These are phyloP conservation scores for slime mould (Dictyostelium discoideum) DNA, from an alignment of 78 protist species.

Conservation along the genomic window dicty_2.7 NC_007088.5:6438001-6438500, in stretches of 20 bases:
- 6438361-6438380: conserved; percentile 67
- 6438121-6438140: background rate
- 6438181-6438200: conserved; percentile 24
- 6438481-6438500: conserved; percentile 64
- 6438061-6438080: conserved; percentile 14
- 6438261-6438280: conserved; percentile 93
- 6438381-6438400: conserved; percentile 88
- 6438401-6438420: conserved; percentile 92
- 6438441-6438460: conserved; percentile 93
- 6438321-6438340: conserved; percentile 75
- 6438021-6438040: background rate
- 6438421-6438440: conserved; percentile 91
- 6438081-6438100: background rate
- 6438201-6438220: conserved; percentile 86
- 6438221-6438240: conserved; percentile 93
- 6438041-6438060: background rate
- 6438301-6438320: conserved; percentile 65
- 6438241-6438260: conserved; percentile 84
- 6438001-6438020: background rate
- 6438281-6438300: conserved; percentile 70
- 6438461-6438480: conserved; percentile 76
- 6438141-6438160: background rate
- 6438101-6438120: conserved; percentile 7
- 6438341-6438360: conserved; percentile 84
- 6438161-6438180: background rate